A percentile compares a stretch with the other conserved stretches of the same genome.
These are phyloP conservation scores for Leishmania braziliensis DNA, from an alignment of 208 protist genomes.

Conservation along the genomic window DNA sequence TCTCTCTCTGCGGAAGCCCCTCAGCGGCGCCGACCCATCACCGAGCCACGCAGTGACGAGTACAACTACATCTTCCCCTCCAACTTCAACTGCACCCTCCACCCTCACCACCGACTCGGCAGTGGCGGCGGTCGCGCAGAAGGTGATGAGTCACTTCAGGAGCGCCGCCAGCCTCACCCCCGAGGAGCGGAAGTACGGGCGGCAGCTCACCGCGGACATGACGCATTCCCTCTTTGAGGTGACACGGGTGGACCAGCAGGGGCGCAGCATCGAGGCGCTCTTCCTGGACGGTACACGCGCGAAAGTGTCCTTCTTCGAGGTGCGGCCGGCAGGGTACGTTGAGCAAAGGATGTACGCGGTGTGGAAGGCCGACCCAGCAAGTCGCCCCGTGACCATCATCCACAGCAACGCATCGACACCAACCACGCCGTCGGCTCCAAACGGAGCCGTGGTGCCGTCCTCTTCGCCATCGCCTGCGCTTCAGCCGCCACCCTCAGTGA, in stretches of 20 bases:
- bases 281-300: constrained; percentile 67
- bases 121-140: constrained; percentile 2
- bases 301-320: constrained; percentile 52
- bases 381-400: constrained; percentile 50
- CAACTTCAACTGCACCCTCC: background rate
- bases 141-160: constrained; percentile 42
- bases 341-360: constrained; percentile 54
- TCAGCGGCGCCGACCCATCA: background rate
- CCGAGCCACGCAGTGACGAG: background rate
- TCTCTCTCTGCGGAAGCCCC: constrained; percentile 21
- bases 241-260: constrained; percentile 51
- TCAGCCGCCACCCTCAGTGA: background rate
- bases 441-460: background rate
- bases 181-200: constrained; percentile 67
- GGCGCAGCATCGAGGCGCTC: constrained; percentile 55
- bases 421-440: background rate
- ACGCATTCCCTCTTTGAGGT: constrained; percentile 61
- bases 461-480: background rate
- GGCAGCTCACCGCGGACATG: constrained; percentile 51
- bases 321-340: constrained; percentile 78
- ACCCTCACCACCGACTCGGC: background rate
- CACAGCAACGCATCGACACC: constrained; percentile 23
- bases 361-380: constrained; percentile 78
- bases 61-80: background rate
- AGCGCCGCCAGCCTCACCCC: constrained; percentile 40